Evolutionary conservation across 2,329 filamentous ascomycete genomes (phyloP).

Genomic region (Ophiostoma sp.): DNA sequence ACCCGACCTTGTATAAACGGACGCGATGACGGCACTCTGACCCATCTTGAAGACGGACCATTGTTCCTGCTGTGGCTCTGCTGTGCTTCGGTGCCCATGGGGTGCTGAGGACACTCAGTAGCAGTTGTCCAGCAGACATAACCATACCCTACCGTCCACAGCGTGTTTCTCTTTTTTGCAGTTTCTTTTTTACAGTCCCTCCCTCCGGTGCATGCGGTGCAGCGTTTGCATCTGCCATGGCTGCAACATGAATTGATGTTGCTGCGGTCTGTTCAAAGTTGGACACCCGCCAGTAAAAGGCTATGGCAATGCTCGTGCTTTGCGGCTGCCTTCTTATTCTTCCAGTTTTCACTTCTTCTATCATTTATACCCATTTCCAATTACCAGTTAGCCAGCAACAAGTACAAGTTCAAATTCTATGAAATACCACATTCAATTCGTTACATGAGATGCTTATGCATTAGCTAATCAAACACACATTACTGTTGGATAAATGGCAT

Average conservation of each 20-base stretch:
- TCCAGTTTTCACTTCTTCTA: not conserved
- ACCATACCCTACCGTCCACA: not conserved
- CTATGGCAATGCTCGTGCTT: too few relatives aligned
- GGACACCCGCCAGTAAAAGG: not conserved
- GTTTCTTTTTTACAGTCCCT: not conserved
- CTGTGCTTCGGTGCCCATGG: not conserved
- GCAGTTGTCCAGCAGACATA: not conserved
- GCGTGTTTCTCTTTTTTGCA: not conserved
- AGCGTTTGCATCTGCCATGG: not conserved
- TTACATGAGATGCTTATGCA: too few relatives aligned
- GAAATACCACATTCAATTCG: too few relatives aligned
- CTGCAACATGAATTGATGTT: not conserved
- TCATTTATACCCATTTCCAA: too few relatives aligned
- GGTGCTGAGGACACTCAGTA: slow-evolving; percentile 6
- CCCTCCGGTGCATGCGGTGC: not conserved
- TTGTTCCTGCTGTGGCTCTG: not conserved
- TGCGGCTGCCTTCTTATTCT: not conserved
- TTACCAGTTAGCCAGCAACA: too few relatives aligned
- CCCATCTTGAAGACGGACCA: slow-evolving; percentile 34
- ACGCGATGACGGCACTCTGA: slow-evolving; percentile 99
- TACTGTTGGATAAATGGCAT: not conserved
- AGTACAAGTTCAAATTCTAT: too few relatives aligned
- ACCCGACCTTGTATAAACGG: slow-evolving; percentile 92
- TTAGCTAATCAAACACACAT: too few relatives aligned
- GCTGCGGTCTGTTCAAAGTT: slow-evolving; percentile 4